Base-by-base conservation (phyloP, 1,284 basidiomycete genomes). In the Meripilus lineatus region DNA sequence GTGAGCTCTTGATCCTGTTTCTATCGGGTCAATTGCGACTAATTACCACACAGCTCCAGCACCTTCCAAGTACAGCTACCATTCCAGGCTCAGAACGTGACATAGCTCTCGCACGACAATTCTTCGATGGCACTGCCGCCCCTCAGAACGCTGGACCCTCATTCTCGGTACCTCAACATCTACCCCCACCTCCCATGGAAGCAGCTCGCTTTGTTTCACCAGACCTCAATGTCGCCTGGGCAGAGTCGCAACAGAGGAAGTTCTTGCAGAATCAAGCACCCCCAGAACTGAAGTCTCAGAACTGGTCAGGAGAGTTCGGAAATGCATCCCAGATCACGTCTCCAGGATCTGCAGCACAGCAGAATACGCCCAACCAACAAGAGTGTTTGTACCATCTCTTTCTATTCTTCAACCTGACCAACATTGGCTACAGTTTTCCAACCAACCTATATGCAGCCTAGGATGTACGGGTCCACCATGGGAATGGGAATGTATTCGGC, bases 41-140 rank as follows among this genome's bases (percentile, higher is more conserved):
- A 14, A 38, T 20, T 24, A 23, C 24, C n/a, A 15, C 15, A 1
- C 50, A 90, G 86, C 70, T 90, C 26, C 85, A 84, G 50, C 78
- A 87, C 58, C 72, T 90, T 18, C 84, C 87, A 0, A 72, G 73
- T 20, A 72, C 75, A 14, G 65, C 74, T 0, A 56, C 70, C 17
- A 55, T 63, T 20, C 67, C 67, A 40, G 69, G 75, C 18, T 74
- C 69, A 44, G 76, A 80, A 54, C 79, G 79, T 41, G 87, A 90
- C 61, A 60, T 80, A 38, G 74, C 78, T n/a, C 75, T 87, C 53
- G 87, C 87, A 21, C 79, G 81, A 32, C 84, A 86, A 49, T 90
- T 90, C 63, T 90, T 90, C 56, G 75, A 83, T 45, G 65, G 65
- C 20, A 67, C 67, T 44, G 53, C 59, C 15, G 64, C 63, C 42